Base-by-base conservation (phyloP, 2,329 filamentous ascomycete genomes). In the Colletotrichum sp. region DNA sequence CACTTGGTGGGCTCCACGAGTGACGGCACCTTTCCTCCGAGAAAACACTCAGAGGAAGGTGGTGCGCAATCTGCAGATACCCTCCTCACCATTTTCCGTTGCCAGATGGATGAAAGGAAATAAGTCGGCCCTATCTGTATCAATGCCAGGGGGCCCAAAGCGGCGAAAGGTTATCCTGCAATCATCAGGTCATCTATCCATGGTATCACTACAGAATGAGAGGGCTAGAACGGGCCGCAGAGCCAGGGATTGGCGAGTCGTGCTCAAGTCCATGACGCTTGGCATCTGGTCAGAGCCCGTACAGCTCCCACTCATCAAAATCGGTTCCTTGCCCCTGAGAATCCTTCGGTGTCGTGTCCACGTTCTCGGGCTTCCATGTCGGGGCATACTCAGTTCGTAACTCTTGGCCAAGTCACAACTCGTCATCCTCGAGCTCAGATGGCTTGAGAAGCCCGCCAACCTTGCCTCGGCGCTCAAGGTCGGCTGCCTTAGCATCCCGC, bases 361-460 rank as follows among this genome's bases (percentile, higher is more conserved):
- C 75, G 72, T 77, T 79, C 72, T 81, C 80, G 74, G 81, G 81
- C 74, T 79, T 79, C 78, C 82, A 82, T 71, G 78, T 82, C 75
- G 88, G 88, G 75, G 87, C 86, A 82, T 89, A 90, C 84, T 94
- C 93, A 70, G 86, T 89, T 80, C 93, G 88, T 63, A 95, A 85
- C 84, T 95, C 93, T 84, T 92, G 85, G 60, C 92, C 87, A 78
- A 96, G 95, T 98, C 96, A 98, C 86, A 96, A 90, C 86, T 96
- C 94, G 82, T 96, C 95, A 80, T 96, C 95, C 79, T 96, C 96
- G 83, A 99, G 92, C 84, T 99, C 97, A n/a, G 96, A 97, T 66
- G 97, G 98, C 89, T 99, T 99, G 82, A 99, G 89, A 77, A 99
- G 90, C 82, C 98, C 97, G 79, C 97, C 96, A 72, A 99, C 95